These are phyloP conservation scores for Cutaneotrichosporon mucoides DNA, from an alignment of 1,284 basidiomycete genomes.

Conservation along the genomic window DNA sequence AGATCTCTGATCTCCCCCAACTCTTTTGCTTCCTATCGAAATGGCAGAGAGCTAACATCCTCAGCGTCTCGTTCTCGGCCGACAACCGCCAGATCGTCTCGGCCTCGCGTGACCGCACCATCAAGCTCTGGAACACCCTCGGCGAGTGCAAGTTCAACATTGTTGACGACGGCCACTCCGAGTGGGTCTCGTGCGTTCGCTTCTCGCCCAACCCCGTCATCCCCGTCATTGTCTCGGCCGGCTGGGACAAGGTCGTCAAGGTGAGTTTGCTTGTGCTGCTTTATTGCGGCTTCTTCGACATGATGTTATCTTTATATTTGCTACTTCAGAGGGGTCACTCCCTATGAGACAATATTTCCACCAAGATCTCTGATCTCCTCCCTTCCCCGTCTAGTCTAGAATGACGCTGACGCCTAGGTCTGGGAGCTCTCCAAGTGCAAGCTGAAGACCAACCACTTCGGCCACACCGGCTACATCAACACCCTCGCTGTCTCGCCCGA, in stretches of 20 bases:
- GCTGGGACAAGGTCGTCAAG: slow-evolving; percentile 99
- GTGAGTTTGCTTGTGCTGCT: slow-evolving; percentile 55
- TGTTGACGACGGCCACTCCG: slow-evolving; percentile 94
- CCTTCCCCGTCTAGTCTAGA: slow-evolving; percentile 11
- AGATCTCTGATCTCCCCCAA: slow-evolving; percentile 60
- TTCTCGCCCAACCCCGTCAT: slow-evolving; percentile 98
- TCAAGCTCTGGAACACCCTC: slow-evolving; percentile 99
- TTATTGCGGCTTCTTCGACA: slow-evolving; percentile 22
- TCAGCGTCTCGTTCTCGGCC: slow-evolving; percentile 83
- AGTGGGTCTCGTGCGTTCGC: slow-evolving; percentile 99
- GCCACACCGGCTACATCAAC: slow-evolving; percentile 99
- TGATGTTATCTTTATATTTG: slow-evolving; percentile 67
- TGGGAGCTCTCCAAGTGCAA: slow-evolving; percentile 99
- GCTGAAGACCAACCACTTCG: slow-evolving; percentile 99
- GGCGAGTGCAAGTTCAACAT: slow-evolving; percentile 99
- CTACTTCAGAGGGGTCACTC: slow-evolving; percentile 70
- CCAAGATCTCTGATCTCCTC: slow-evolving; percentile 66
- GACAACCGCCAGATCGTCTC: slow-evolving; percentile 99
- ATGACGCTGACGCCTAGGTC: slow-evolving; percentile 59
- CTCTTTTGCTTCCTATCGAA: slow-evolving; percentile 7
- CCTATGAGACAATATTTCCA: slow-evolving; percentile 69
- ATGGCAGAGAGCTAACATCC: background rate
- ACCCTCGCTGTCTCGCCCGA: slow-evolving; percentile 98
- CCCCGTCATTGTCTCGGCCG: slow-evolving; percentile 97
- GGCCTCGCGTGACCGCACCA: slow-evolving; percentile 91